Conservation (phyloP, 768 basidiomycete species). For the Gymnopilus dilepis region DNA sequence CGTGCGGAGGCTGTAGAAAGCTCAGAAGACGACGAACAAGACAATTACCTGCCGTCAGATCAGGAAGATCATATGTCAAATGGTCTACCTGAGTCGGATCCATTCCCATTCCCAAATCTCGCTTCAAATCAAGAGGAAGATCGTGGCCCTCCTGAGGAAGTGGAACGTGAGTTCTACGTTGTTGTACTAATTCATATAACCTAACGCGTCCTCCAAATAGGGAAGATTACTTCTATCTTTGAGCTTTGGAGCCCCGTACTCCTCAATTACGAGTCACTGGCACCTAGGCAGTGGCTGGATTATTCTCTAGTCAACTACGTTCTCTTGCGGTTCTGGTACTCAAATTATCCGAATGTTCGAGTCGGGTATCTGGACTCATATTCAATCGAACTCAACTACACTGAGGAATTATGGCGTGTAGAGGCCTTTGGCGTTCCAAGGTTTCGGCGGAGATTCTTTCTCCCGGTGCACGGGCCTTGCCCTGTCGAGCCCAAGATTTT, state of each 20-base stretch:
- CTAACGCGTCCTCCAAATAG: no score
- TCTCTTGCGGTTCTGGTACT: neutral
- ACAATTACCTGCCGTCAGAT: neutral
- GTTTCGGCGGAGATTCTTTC: neutral
- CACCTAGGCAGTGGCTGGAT: neutral
- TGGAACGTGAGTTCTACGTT: no score
- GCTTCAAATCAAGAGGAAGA: no score
- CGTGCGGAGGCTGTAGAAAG: no score
- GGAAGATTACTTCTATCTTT: neutral
- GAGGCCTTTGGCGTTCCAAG: neutral
- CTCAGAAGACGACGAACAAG: slow-evolving; percentile 5
- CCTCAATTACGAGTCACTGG: neutral
- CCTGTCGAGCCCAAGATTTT: neutral
- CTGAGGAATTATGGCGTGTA: neutral
- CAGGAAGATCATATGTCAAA: no score
- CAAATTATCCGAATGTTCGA: neutral
- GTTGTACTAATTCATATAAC: no score
- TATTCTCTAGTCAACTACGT: slow-evolving; percentile 6
- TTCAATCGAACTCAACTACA: neutral
- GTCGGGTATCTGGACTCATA: neutral
- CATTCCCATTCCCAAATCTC: no score
- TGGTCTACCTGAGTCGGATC: no score
- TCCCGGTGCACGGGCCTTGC: neutral
- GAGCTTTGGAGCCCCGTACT: neutral
- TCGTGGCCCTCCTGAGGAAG: no score